Evolutionary conservation across 1,284 basidiomycete genomes (phyloP), one percentile per base, ranked within the genome.

Genomic region (Sphagnurus paluster): DNA sequence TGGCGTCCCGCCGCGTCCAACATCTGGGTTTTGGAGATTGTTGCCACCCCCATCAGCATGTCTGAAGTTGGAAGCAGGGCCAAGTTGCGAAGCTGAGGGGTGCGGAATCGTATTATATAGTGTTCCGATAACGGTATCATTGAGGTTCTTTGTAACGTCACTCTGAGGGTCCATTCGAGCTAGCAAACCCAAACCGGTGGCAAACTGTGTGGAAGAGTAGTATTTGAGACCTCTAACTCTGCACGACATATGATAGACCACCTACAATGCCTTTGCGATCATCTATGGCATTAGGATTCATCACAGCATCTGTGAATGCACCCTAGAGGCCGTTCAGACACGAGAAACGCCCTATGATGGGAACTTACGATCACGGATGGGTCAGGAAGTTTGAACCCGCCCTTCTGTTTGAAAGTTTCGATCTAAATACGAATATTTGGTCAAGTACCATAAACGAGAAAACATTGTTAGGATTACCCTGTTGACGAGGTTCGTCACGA

Each of bases 31-130:
- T 29, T 65, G 56, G 8, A 67, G 51, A 50, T 70, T 74, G 55
- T 79, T 79, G 6, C 65, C 64, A 5, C 64, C 60, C 7, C 73
- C 74, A 53, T 77, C 72, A 0, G 74, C 70, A 28, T 64, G 53
- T 11, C 74, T 67, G 57, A 60, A 70, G 39, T 48, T 57, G 39
- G 66, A 50, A 0, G 54, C 53, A 1, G 70, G 69, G 13, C 77
- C 64, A 42, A 72, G 64, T 32, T 70, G 69, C 3, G 72, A 59
- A 5, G 75, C 69, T 2, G 75, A 76, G 17, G 70, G 70, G 48
- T 80, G 79, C 3, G 77, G 73, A 28, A 79, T 53, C 20, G 76
- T 76, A 48, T 72, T 66, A 58, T 75, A 78, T 6, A 75, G 52
- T 6, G 57, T 42, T 5, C 42, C 55, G 21, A 64, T 61, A 2